Base-by-base conservation (phyloP, 2,329 filamentous ascomycete species). In the Thelonectria discophora region DNA sequence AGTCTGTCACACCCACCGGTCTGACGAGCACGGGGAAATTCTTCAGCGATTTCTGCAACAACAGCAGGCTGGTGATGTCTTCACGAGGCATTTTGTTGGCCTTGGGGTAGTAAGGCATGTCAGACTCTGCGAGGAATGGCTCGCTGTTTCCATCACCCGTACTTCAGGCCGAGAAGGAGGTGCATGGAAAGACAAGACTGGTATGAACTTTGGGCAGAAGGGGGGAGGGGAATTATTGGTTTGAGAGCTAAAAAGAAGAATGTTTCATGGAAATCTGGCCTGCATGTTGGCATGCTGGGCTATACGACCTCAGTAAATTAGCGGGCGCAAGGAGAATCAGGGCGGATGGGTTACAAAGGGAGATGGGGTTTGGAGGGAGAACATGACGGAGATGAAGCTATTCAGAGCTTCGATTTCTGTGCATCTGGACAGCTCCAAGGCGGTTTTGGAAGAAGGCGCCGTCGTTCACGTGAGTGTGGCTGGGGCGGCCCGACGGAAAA, bases 1-100 rank as follows among this genome's bases (percentile, higher is more conserved):
- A 21, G 8, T 40, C 32, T 55, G 46, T 21, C 37, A 45, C 56
- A 34, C 48, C 51, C 45, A 50, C 46, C 18, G 10, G 43, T 17
- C 32, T 40, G 42, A 55, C 52, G 21, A 55, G 34, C 27, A 55
- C 42, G 30, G 42, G 46, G 10, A n/a, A 47, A 47, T 55, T 21
- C 17, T 47, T 21, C 18, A 46, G 40, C 6, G 9, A 7, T 43
- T 43, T 43, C n/a, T n/a, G n/a, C n/a, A n/a, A n/a, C 24, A 7
- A 24, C 4, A 24, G 18, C 2, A 18, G 10, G 17, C 12, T 45
- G 42, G 48, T 18, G 30, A n/a, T 27, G 42, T n/a, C 13, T 13
- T 55, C 42, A 45, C 42, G 42, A 45, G 39, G 42, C n/a, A 12
- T 45, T 45, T 20, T 45, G 21, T 20, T 20, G n/a, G 18, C 18